Base-by-base conservation (phyloP, 495 filamentous ascomycete species). In the Mytilinidion resinicola region DNA sequence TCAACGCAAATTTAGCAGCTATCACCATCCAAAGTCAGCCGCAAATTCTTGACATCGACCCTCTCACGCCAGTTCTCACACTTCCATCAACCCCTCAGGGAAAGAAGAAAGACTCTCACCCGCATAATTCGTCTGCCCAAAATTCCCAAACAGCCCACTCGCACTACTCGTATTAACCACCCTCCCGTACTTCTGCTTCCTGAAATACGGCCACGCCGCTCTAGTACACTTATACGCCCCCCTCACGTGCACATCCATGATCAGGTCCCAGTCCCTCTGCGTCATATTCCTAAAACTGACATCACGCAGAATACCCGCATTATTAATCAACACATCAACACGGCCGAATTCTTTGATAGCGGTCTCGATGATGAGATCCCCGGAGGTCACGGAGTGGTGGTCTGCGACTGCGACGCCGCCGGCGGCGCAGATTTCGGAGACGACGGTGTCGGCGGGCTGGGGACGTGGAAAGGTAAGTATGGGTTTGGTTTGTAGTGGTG, bases 91-190 rank as follows among this genome's bases (percentile, higher is more conserved):
- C 11, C 4, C 7, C 8, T 8, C 8, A 30, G 2, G 10, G 4
- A 34, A 17, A 34, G 35, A 36, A 15, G 11, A 38, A 4, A 14
- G 21, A 9, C 10, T 21, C 73, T 51, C 71, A 83, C 82, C 84
- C 25, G 95, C 95, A 75, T 98, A 98, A 76, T 98, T 98, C 75
- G 85, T 80, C 78, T 98, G 93, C 55, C 93, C 93, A 70, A 97
- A 98, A 77, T 79, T 89, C 63, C 93, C 93, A 74, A 96, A 98
- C 1, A 65, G 55, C 9, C 59, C 62, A 12, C 43, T 25, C 36
- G 59, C 33, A 8, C 53, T 58, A 14, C 52, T 43, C 4, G 62
- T 65, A 38, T 58, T 57, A 42, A 65, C 59, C 33, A 65, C 44
- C 37, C 59, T 4, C n/a, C 62, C 62, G 51, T 58, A 65, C 15